A percentile compares a stretch with the other conserved stretches of the same genome.
These are phyloP conservation scores for Hymenotorrendiella dingleyae DNA, from an alignment of 2,329 filamentous ascomycete species.

Conservation along the genomic window DNA sequence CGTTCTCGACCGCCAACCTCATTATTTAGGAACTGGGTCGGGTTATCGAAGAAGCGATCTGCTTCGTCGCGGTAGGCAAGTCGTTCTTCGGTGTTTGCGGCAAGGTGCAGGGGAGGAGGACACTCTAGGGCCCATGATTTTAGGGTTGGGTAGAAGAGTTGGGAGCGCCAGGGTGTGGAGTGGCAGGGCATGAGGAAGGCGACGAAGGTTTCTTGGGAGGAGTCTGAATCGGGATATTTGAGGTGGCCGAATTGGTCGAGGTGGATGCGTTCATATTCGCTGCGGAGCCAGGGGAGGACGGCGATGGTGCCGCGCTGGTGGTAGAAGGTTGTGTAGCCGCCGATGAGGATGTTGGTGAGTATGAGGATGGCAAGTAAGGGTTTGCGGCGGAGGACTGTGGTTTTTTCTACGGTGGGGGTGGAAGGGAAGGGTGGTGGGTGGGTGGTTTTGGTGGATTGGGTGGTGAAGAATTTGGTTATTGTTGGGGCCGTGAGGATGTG, in stretches of 20 bases:
- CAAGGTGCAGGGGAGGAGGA: conserved; percentile 72
- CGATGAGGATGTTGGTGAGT: conserved; percentile 62
- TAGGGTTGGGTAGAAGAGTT: conserved; percentile 70
- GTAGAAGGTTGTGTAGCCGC: conserved; percentile 65
- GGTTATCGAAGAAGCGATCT: conserved; percentile 76
- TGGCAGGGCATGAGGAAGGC: conserved; percentile 95
- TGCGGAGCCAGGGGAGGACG: conserved; percentile 70
- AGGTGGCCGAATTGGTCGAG: conserved; percentile 34
- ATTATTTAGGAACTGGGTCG: conserved; percentile 47
- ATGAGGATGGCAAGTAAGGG: conserved; percentile 53
- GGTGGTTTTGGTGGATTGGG: conserved; percentile 27
- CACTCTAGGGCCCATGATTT: conserved; percentile 81
- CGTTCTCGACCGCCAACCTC: conserved; percentile 27
- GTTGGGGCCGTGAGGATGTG: conserved; percentile 71
- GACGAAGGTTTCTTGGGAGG: conserved; percentile 44
- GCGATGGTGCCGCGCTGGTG: conserved; percentile 78
- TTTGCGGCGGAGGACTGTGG: conserved; percentile 43
- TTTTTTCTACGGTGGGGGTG: conserved; percentile 25
- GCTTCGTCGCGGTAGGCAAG: conserved; percentile 77
- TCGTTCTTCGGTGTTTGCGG: conserved; percentile 54
- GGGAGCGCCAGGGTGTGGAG: conserved; percentile 89
- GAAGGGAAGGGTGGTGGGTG: conserved; percentile 11
- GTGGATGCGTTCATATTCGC: conserved; percentile 58
- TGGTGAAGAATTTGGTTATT: conserved; percentile 56
- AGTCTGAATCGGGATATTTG: conserved; percentile 16